A percentile compares a stretch with the other conserved stretches of the same genome.
Conservation (phyloP, 169 alveolate species). For the Plasmodium gallinaceum region DNA sequence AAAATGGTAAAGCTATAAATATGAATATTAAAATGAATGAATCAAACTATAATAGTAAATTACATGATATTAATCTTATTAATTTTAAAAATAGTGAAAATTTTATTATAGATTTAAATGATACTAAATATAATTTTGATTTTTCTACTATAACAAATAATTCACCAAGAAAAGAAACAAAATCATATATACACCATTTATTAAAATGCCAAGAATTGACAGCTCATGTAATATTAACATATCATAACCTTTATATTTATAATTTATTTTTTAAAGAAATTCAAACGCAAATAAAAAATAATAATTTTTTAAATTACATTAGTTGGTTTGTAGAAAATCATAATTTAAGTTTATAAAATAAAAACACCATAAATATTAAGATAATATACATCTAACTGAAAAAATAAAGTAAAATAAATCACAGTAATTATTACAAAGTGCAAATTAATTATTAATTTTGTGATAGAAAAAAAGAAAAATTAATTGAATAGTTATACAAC, state of each 20-base stretch:
- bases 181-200: conserved; percentile 79
- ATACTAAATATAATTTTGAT: conserved; percentile 56
- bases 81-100: conserved; percentile 43
- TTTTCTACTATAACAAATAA: conserved; percentile 45
- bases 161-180: conserved; percentile 80
- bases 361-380: not conserved
- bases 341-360: not conserved
- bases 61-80: conserved; percentile 32
- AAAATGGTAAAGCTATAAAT: conserved; percentile 78
- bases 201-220: conserved; percentile 80
- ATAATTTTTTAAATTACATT: conserved; percentile 33
- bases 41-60: not conserved
- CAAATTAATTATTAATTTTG: no score
- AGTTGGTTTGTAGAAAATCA: conserved; percentile 50
- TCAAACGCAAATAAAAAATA: conserved; percentile 58
- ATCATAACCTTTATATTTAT: conserved; percentile 79
- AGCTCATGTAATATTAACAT: conserved; percentile 72
- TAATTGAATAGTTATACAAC: no score
- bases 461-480: no score
- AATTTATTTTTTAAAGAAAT: conserved; percentile 74
- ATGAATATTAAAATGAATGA: conserved; percentile 28
- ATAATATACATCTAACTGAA: no score
- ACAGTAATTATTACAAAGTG: no score
- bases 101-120: conserved; percentile 77
- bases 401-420: no score